These are phyloP conservation scores for Takakia lepidozioides DNA, from an alignment of 225 moss, liverwort and hornwort genomes.

Conservation along the genomic window DNA sequence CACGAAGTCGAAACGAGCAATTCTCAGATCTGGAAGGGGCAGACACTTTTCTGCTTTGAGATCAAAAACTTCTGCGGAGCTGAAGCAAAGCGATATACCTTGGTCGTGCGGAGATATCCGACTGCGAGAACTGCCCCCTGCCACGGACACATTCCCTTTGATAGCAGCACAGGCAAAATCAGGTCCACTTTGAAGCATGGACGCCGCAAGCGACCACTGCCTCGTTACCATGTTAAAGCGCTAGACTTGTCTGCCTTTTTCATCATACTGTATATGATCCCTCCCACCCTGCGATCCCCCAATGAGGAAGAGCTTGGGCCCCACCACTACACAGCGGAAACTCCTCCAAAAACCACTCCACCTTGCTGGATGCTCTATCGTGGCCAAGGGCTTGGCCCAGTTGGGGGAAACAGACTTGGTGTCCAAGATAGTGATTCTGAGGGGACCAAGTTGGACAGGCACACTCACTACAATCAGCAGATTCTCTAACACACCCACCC, in stretches of 20 bases:
- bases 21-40: slow-evolving; percentile 9
- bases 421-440: slow-evolving; percentile 17
- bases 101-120: slow-evolving; percentile 12
- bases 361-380: slow-evolving; percentile 9
- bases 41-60: slow-evolving; percentile 12
- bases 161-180: slow-evolving; percentile 27
- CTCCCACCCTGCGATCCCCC: slow-evolving; percentile 24
- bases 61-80: slow-evolving; percentile 18
- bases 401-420: slow-evolving; percentile 6
- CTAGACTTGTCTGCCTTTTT: slow-evolving; percentile 15
- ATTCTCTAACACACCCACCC: slow-evolving; percentile 4
- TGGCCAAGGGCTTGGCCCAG: slow-evolving; percentile 12
- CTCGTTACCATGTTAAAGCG: slow-evolving; percentile 16
- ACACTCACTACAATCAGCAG: slow-evolving; percentile 21
- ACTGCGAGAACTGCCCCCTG: slow-evolving; percentile 14
- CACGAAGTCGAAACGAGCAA: slow-evolving; percentile 16
- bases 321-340: slow-evolving; percentile 24
- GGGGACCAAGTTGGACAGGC: slow-evolving; percentile 14
- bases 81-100: slow-evolving; percentile 4
- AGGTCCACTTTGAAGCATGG: slow-evolving; percentile 13
- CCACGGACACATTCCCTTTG: slow-evolving; percentile 15
- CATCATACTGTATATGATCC: too few species aligned
- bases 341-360: slow-evolving; percentile 30
- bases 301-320: slow-evolving; percentile 16
- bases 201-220: slow-evolving; percentile 17